A percentile compares a stretch with the other conserved stretches of the same genome.
Evolutionary conservation across 2,329 filamentous ascomycete species (phyloP).

Genomic region (Trichoderma sp.): DNA sequence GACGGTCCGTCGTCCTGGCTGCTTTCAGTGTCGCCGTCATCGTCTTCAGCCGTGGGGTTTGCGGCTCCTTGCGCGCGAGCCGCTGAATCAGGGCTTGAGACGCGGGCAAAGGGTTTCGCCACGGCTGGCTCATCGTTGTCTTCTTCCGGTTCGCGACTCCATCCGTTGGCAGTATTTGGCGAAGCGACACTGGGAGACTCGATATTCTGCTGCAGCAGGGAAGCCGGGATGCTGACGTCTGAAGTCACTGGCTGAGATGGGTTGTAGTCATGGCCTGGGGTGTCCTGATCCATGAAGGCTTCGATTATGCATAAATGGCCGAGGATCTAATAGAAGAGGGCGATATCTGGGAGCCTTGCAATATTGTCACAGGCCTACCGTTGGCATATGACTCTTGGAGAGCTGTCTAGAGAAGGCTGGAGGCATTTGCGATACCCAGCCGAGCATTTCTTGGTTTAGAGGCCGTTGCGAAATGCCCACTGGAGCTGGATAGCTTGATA

Average conservation of each 20-base stretch:
- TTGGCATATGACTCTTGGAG: not conserved
- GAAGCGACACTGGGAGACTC: slow-evolving; percentile 31
- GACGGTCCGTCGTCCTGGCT: slow-evolving; percentile 28
- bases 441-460: not conserved
- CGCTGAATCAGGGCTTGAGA: slow-evolving; percentile 49
- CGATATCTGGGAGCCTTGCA: not conserved
- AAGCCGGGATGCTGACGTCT: slow-evolving; percentile 30
- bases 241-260: slow-evolving; percentile 4
- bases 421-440: not conserved
- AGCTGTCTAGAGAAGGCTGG: not conserved
- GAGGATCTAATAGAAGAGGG: not conserved
- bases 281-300: slow-evolving; percentile 3
- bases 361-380: not conserved
- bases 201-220: slow-evolving; percentile 38
- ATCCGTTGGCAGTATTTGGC: slow-evolving; percentile 27
- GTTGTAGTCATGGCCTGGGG: not conserved
- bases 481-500: not conserved
- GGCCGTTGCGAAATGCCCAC: not conserved
- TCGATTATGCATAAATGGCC: not conserved
- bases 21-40: slow-evolving; percentile 28
- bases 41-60: slow-evolving; percentile 16
- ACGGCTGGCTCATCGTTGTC: slow-evolving; percentile 59
- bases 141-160: slow-evolving; percentile 37
- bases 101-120: slow-evolving; percentile 56
- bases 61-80: slow-evolving; percentile 25